Base-by-base conservation (phyloP, 2,329 filamentous ascomycete species). In the Calycina herbarum region DNA sequence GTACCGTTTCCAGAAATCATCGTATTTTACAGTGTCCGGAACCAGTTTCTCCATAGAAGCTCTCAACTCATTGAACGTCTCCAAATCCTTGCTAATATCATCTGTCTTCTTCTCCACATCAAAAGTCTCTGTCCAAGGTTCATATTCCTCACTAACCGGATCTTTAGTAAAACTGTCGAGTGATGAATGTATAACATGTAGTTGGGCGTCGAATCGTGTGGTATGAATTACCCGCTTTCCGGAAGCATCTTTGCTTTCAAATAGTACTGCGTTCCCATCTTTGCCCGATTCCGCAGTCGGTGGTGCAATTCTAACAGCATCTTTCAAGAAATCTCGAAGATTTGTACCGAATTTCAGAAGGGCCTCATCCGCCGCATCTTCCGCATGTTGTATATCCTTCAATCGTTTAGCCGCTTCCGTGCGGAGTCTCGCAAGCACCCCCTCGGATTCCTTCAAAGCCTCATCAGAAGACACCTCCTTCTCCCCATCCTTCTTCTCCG, bases 291-390 rank as follows among this genome's bases (percentile, higher is more conserved):
- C 77, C 1, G 81, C 82, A 3, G 82, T 81, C 0, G 92, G 93
- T 0, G 94, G 91, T 17, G 92, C 89, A 72, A 99, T 92, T 62
- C 86, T 93, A 64, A 99, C 91, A 61, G 95, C 95, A 71, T 99
- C 94, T 62, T 89, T 87, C 68, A 99, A 82, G 79, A 96, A 98
- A 78, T 94, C 91, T 45, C 92, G 86, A 59, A 99, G 88, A 73
- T 95, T 97, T 66, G 88, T 88, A 27, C 95, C 95, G 74, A 98
- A 97, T 70, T 92, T 92, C 71, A 98, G 81, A 10, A 99, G 86
- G 0, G 95, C 95, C 78, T 98, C 95, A 77, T 99, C 95, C 7
- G 95, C 95, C 3, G 94, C 94, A 75, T 98, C 94, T 78, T 99
- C 95, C 13, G 94, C 95, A 72, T 88, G 87, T 75, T 97, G 92